A percentile compares a stretch with the other conserved stretches of the same genome.
Conservation (phyloP, 2,329 filamentous ascomycete genomes). For the Claviceps monticola region DNA sequence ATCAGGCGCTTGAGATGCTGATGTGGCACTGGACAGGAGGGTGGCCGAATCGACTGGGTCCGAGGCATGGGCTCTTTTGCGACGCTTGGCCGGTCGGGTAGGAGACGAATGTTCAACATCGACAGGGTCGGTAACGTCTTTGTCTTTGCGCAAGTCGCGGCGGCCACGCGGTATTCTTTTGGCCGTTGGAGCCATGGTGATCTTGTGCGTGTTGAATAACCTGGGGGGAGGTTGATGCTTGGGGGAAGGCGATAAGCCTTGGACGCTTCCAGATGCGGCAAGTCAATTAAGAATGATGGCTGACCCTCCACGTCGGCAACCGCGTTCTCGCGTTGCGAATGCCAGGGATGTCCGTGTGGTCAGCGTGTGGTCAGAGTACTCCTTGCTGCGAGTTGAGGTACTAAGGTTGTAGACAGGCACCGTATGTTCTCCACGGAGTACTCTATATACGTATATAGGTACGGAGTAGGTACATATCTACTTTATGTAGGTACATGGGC, state of each 20-base stretch:
- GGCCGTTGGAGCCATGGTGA: conserved; percentile 22
- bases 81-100: conserved; percentile 47
- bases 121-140: conserved; percentile 17
- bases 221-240: neutral
- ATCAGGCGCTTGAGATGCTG: conserved; percentile 21
- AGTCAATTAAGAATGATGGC: conserved; percentile 7
- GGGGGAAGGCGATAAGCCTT: neutral
- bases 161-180: conserved; percentile 24
- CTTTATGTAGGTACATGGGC: neutral
- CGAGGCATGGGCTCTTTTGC: conserved; percentile 35
- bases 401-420: too few species aligned
- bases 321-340: conserved; percentile 18
- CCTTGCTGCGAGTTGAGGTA: too few species aligned
- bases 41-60: conserved; percentile 5
- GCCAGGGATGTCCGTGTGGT: conserved; percentile 5
- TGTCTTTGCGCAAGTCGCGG: conserved; percentile 25
- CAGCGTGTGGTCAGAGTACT: neutral
- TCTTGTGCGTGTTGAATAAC: neutral
- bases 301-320: conserved; percentile 4
- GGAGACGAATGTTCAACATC: conserved; percentile 42
- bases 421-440: too few species aligned
- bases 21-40: conserved; percentile 7
- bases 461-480: neutral
- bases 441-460: too few species aligned
- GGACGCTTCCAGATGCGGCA: neutral